A percentile compares a stretch with the other conserved stretches of the same genome.
phyloP scores from a whole-genome alignment of 495 filamentous ascomycete species.

The Penicillium steckii region DNA sequence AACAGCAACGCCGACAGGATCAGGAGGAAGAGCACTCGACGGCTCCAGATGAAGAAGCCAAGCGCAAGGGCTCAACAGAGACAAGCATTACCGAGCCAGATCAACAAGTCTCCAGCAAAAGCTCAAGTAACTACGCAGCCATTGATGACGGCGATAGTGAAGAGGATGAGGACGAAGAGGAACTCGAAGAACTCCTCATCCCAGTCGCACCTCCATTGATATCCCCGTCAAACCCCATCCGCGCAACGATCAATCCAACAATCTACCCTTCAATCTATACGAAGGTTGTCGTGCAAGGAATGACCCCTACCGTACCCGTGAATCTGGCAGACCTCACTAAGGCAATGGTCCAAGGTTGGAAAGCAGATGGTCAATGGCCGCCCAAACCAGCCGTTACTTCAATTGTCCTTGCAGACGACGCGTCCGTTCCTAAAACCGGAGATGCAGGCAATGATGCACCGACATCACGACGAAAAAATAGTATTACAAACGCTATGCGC shows the following conservation, averaged over 20 bases:
- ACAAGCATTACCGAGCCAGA: slow-evolving; percentile 36
- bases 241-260: slow-evolving; percentile 65
- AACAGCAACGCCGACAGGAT: slow-evolving; percentile 12
- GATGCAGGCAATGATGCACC: slow-evolving; percentile 14
- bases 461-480: slow-evolving; percentile 32
- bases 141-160: slow-evolving; percentile 21
- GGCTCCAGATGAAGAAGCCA: slow-evolving; percentile 22
- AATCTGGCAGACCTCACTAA: slow-evolving; percentile 78
- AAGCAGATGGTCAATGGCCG: slow-evolving; percentile 92
- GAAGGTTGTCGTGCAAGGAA: slow-evolving; percentile 74
- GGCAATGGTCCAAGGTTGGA: slow-evolving; percentile 90
- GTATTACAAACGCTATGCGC: slow-evolving; percentile 43
- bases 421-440: slow-evolving; percentile 24
- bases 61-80: slow-evolving; percentile 29
- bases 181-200: slow-evolving; percentile 46
- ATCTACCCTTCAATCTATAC: slow-evolving; percentile 83
- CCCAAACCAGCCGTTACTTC: slow-evolving; percentile 52
- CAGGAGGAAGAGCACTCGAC: slow-evolving; percentile 27
- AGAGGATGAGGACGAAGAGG: slow-evolving; percentile 27
- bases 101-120: slow-evolving; percentile 5
- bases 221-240: slow-evolving; percentile 65
- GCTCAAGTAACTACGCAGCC: slow-evolving; percentile 2
- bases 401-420: slow-evolving; percentile 35
- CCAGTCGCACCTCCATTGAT: slow-evolving; percentile 66
- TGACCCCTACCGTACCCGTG: slow-evolving; percentile 80